Evolutionary conservation across 176 grass and related monocot species (phyloP).

Genomic region (Chrysopogon serrulatus): DNA sequence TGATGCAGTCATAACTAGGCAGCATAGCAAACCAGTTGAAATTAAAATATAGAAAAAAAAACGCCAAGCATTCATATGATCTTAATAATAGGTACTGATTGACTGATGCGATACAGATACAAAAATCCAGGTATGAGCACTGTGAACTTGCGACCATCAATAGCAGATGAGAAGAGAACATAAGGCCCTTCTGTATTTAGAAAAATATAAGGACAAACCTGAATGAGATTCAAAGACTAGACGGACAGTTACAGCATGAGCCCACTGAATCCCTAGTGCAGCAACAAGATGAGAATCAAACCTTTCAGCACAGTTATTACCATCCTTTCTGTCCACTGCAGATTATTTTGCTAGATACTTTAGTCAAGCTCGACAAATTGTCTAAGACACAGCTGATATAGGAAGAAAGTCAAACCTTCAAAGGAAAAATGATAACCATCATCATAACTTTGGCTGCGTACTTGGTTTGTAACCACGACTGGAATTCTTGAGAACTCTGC

Average conservation of each 20-base stretch:
- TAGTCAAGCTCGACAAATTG: slow-evolving; percentile 10
- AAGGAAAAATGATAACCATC: slow-evolving; percentile 71
- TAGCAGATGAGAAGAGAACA: background rate
- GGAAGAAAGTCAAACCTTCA: slow-evolving; percentile 61
- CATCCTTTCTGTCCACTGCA: slow-evolving; percentile 53
- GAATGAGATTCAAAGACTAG: slow-evolving; percentile 94
- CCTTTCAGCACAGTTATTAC: slow-evolving; percentile 25
- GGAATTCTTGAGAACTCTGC: slow-evolving; percentile 87
- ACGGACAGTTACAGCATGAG: slow-evolving; percentile 84
- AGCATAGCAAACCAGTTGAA: background rate
- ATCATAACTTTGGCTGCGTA: slow-evolving; percentile 74
- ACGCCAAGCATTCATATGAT: background rate
- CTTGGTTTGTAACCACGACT: slow-evolving; percentile 95
- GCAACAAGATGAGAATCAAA: slow-evolving; percentile 84
- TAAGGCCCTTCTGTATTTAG: background rate
- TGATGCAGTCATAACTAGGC: background rate
- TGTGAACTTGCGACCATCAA: background rate
- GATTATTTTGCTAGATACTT: slow-evolving; percentile 9
- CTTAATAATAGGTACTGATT: slow-evolving; percentile 9
- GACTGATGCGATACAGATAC: background rate
- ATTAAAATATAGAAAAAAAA: background rate
- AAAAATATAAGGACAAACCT: slow-evolving; percentile 44
- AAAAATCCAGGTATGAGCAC: background rate
- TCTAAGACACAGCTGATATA: background rate
- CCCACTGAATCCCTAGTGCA: slow-evolving; percentile 92